These are phyloP conservation scores for Trichoderma citrinoviride DNA, from an alignment of 2,329 filamentous ascomycete genomes.

Conservation along the genomic window DNA sequence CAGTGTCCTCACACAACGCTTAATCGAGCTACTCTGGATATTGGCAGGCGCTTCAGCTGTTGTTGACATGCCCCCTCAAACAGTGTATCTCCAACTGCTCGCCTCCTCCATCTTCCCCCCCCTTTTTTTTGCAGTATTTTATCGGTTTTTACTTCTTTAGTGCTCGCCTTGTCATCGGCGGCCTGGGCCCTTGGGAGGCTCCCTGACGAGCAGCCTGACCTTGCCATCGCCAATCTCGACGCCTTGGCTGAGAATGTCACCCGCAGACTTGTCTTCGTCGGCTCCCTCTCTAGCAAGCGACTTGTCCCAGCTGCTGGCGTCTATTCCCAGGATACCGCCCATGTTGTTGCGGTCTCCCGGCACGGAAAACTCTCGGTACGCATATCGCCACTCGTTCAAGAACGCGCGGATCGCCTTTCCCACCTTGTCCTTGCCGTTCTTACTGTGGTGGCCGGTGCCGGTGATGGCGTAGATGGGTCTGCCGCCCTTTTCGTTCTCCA, in stretches of 20 bases:
- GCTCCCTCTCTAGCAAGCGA: slow-evolving; percentile 50
- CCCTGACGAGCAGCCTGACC: slow-evolving; percentile 62
- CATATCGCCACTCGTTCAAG: slow-evolving; percentile 92
- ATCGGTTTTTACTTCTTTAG: slow-evolving; percentile 33
- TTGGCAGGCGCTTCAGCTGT: neutral
- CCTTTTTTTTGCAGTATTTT: slow-evolving; percentile 20
- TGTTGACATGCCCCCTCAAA: slow-evolving; percentile 13
- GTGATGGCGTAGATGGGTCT: slow-evolving; percentile 92
- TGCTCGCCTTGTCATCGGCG: slow-evolving; percentile 39
- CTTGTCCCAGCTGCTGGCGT: slow-evolving; percentile 66
- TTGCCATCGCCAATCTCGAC: slow-evolving; percentile 67
- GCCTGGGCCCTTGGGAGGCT: slow-evolving; percentile 56
- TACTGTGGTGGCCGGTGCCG: slow-evolving; percentile 94
- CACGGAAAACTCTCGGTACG: slow-evolving; percentile 93
- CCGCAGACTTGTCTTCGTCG: slow-evolving; percentile 44
- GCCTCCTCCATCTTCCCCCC: neutral
- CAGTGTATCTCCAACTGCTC: neutral
- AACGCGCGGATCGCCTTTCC: slow-evolving; percentile 89
- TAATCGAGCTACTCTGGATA: neutral
- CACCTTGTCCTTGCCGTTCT: slow-evolving; percentile 98
- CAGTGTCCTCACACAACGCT: neutral
- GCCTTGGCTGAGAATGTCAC: slow-evolving; percentile 62
- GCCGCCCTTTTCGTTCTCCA: slow-evolving; percentile 72
- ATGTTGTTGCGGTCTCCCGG: slow-evolving; percentile 83
- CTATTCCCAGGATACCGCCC: slow-evolving; percentile 72